These are phyloP conservation scores for Senecio squalidus DNA, from an alignment of 140 eudicot genomes.

Conservation along the genomic window DNA sequence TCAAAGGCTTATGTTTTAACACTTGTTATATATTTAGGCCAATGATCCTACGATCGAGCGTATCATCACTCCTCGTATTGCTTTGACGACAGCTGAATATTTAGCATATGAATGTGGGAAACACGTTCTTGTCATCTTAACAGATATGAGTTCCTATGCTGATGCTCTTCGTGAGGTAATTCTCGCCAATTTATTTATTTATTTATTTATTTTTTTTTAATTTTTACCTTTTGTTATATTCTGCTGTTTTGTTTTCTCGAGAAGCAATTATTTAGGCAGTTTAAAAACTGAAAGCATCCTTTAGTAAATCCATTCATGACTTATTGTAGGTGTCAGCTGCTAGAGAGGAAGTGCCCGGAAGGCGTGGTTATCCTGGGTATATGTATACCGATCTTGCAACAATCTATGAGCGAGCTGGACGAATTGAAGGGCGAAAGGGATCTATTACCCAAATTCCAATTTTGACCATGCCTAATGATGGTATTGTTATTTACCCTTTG, in stretches of 20 bases:
- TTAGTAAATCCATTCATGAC: too few species aligned
- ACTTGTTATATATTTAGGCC: slow-evolving; percentile 58
- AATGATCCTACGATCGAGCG: slow-evolving; percentile 98
- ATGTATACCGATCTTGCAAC: too few species aligned
- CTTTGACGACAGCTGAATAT: slow-evolving; percentile 95
- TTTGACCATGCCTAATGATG: slow-evolving; percentile 90
- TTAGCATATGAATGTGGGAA: slow-evolving; percentile 98
- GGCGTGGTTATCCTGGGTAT: too few species aligned
- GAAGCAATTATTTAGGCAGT: neutral
- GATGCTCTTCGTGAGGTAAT: slow-evolving; percentile 99
- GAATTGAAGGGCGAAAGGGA: slow-evolving; percentile 91
- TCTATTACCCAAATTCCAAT: slow-evolving; percentile 93
- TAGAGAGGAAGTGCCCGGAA: slow-evolving; percentile 96
- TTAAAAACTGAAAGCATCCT: too few species aligned
- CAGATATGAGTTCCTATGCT: slow-evolving; percentile 99
- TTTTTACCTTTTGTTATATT: neutral
- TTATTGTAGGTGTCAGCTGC: slow-evolving; percentile 85
- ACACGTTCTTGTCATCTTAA: slow-evolving; percentile 96
- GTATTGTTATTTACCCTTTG: slow-evolving; percentile 17
- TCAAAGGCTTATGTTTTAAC: slow-evolving; percentile 3
- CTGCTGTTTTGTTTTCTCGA: neutral
- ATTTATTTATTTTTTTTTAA: neutral
- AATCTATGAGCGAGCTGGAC: slow-evolving; percentile 93
- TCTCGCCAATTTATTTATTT: neutral
- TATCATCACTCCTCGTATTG: slow-evolving; percentile 95